Evolutionary conservation across 164 flowering plant species (phyloP), one percentile per base, ranked within the genome.

Genomic region (Vitis riparia): DNA sequence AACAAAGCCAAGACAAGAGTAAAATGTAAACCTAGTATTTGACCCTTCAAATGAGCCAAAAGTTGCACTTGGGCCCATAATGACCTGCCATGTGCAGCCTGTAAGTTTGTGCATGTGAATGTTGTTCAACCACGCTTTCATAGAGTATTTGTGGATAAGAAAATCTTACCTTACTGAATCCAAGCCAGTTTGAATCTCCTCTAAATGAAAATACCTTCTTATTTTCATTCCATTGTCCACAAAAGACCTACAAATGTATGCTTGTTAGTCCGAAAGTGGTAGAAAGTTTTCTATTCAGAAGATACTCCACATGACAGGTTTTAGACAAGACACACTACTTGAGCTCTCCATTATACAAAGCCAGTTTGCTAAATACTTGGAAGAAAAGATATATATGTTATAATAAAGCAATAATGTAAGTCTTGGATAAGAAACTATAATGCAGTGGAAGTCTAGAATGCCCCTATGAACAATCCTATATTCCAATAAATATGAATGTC

Each of bases 121-220:
- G 0, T 16, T 16, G 8, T 19, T 56, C 19, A 23, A 23, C 13
- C 19, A 1, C 9, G 1, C 10, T 59, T 59, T 23, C 17, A 3
- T 19, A 55, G 13, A 44, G 27, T 23, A 30, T 44, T 15, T 17
- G 51, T 44, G 23, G 17, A 55, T 14, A 53, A 50, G 8, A 62
- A 49, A 8, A 5, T 44, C 27, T 51, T 80, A 90, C 95, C 98
- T 89, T 90, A 73, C 85, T 80, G 67, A 93, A 93, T 57, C 97
- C 97, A 69, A 93, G 91, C 97, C 98, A 91, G 75, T 91, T 93
- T 44, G 97, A 90, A 66, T 91, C 98, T 27, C 98, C 95, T 79
- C 91, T 80, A 64, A 85, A 93, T 60, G 97, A 89, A 73, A 87
- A 87, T 53, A 75, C 74, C 73, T 82, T 90, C 51, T 71, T 66